Evolutionary conservation across 2,329 filamentous ascomycete genomes (phyloP).

Genomic region (Claviceps pazoutovae): DNA sequence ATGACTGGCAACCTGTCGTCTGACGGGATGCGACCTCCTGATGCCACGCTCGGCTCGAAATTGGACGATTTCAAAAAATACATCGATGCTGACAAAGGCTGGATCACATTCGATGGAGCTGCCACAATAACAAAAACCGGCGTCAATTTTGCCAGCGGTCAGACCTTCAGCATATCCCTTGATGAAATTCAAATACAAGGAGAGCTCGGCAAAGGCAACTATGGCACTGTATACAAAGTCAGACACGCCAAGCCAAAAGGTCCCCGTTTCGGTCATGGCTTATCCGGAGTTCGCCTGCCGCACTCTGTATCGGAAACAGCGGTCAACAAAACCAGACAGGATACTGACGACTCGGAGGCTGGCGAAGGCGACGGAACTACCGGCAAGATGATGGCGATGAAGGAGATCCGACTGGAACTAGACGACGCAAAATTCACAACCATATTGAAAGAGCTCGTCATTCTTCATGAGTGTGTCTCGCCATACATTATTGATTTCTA

Average conservation of each 20-base stretch:
- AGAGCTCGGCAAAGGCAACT: conserved; percentile 94
- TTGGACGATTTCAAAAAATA: conserved; percentile 57
- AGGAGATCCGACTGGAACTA: conserved; percentile 88
- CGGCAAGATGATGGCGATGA: conserved; percentile 95
- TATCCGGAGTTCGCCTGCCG: conserved; percentile 32
- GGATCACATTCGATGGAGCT: conserved; percentile 83
- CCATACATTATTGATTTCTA: conserved; percentile 99
- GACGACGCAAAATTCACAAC: conserved; percentile 95
- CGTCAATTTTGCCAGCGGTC: conserved; percentile 83
- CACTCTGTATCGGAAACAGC: conserved; percentile 23
- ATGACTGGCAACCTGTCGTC: conserved; percentile 16
- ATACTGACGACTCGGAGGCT: conserved; percentile 15
- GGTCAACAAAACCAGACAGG: conserved; percentile 15
- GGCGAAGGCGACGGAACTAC: conserved; percentile 34
- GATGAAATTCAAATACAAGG: conserved; percentile 90
- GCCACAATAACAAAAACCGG: conserved; percentile 79
- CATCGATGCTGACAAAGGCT: conserved; percentile 83
- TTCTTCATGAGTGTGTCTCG: conserved; percentile 85
- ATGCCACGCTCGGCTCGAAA: conserved; percentile 30
- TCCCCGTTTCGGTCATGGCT: conserved; percentile 44
- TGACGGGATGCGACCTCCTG: conserved; percentile 18
- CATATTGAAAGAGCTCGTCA: conserved; percentile 94
- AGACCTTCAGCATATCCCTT: conserved; percentile 82
- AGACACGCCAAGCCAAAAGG: conserved; percentile 57
- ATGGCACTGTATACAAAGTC: conserved; percentile 95